Conservation (phyloP, 495 filamentous ascomycete genomes). For the Melanomma pulvis-pyrius region DNA sequence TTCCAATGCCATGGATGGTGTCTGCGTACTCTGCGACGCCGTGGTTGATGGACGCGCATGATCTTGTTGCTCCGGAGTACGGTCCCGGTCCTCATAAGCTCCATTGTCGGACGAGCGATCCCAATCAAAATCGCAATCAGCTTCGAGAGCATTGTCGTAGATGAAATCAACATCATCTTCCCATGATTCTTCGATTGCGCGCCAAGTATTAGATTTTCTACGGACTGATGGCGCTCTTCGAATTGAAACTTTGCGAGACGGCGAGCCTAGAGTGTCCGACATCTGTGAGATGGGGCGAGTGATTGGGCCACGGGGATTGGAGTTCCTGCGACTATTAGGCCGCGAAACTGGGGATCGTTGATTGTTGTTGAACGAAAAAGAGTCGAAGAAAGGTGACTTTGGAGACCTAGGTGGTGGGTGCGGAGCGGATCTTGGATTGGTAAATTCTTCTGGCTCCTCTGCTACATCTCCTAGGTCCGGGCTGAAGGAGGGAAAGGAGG, state of each 20-base stretch:
- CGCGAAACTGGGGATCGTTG: conserved; percentile 27
- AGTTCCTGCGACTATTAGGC: conserved; percentile 23
- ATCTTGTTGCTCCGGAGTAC: conserved; percentile 27
- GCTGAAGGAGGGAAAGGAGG: conserved; percentile 44
- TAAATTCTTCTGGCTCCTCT: conserved; percentile 66
- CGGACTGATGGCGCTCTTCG: conserved; percentile 10
- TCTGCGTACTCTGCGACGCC: background rate
- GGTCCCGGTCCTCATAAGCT: conserved; percentile 21
- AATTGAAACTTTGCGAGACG: conserved; percentile 21
- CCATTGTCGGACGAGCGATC: conserved; percentile 48
- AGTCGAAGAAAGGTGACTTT: conserved; percentile 25
- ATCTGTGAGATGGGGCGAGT: conserved; percentile 38
- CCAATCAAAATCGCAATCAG: conserved; percentile 90
- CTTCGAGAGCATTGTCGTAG: conserved; percentile 88
- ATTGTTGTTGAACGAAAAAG: conserved; percentile 23
- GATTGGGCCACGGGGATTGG: conserved; percentile 20
- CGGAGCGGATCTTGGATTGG: conserved; percentile 32
- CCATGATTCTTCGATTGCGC: conserved; percentile 67
- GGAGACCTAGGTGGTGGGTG: conserved; percentile 28
- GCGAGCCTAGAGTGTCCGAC: conserved; percentile 39
- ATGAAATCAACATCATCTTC: conserved; percentile 95
- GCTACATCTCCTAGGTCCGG: conserved; percentile 67
- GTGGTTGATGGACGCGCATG: conserved; percentile 6
- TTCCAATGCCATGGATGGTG: background rate
- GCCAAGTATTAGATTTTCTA: conserved; percentile 36